These are phyloP conservation scores for Salvia miltiorrhiza DNA, from an alignment of 257 asterid species.

Conservation along the genomic window DNA sequence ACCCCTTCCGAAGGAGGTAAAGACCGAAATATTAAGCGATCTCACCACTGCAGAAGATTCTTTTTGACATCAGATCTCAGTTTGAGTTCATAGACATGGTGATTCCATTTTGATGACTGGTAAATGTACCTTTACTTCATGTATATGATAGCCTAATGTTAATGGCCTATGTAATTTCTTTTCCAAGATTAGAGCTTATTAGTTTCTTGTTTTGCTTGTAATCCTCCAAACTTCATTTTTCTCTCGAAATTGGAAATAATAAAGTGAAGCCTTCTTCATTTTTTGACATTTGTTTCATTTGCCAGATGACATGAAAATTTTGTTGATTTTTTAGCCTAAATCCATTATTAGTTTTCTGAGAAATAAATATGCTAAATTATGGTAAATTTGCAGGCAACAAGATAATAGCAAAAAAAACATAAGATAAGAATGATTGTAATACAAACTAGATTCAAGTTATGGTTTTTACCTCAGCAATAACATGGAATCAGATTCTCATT, in stretches of 20 bases:
- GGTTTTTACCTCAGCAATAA: background rate
- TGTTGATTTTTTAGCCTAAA: too few relatives aligned
- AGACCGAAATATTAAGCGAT: conserved; percentile 54
- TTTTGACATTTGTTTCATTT: too few relatives aligned
- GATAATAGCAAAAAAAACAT: background rate
- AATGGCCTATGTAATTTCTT: too few relatives aligned
- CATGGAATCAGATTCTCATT: conserved; percentile 5
- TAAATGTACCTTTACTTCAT: background rate
- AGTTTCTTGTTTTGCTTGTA: too few relatives aligned
- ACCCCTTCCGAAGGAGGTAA: conserved; percentile 59
- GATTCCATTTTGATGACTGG: background rate
- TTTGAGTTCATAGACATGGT: background rate
- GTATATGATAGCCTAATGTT: background rate
- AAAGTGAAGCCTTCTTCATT: background rate
- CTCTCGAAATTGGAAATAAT: background rate
- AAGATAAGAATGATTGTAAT: background rate
- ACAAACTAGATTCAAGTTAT: background rate
- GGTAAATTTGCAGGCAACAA: background rate
- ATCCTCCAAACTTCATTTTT: background rate
- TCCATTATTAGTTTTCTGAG: too few relatives aligned
- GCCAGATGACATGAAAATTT: too few relatives aligned
- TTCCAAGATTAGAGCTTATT: background rate
- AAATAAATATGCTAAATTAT: too few relatives aligned
- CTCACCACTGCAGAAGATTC: conserved; percentile 55
- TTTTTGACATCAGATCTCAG: conserved; percentile 26